Base-by-base conservation (phyloP, 2,329 filamentous ascomycete species). In the Pseudocercospora macadamiae region DNA sequence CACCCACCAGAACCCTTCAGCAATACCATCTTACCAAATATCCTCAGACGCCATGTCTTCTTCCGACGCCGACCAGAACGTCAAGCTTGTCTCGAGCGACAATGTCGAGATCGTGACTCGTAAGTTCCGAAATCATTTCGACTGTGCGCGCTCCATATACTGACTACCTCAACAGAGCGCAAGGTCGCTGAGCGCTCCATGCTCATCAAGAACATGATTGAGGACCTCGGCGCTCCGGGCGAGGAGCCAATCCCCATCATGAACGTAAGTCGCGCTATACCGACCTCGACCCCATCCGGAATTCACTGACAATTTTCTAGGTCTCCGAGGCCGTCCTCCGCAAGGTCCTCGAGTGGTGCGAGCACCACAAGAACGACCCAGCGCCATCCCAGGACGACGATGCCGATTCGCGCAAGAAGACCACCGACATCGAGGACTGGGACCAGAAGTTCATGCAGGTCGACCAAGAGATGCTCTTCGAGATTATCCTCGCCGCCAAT, bases 381-480 rank as follows among this genome's bases (percentile, higher is more conserved):
- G 83, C 87, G n/a, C 84, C 87, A 63, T 82, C 88, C 54, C 86
- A 87, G 70, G 93, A 97, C 63, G 95, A 96, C 61, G 92, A 99
- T 70, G 89, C 89, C 63, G 93, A 97, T 71, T 92, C 88, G 51
- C 91, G 95, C 69, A 97, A 97, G 84, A 97, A 96, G 86, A 96
- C 93, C 1, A 97, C 95, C 47, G 95, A 99, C 70, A 99, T 99
- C 66, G 95, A 97, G 60, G 95, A 99, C 79, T 99, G 95, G 95
- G 95, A 99, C 70, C 93, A 97, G 78, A 99, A 99, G 80, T 99
- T 97, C 78, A 97, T 99, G 95, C 93, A 97, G 79, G 95, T 99
- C 16, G 95, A 99, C 75, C 95, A 99, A 74, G 95, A 99, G 79
- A 97, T 99, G 95, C 86, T 99, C 1, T 99, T 99, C 68, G 95